Conservation (phyloP, 257 asterid species). For the Nicotiana tabacum region DNA sequence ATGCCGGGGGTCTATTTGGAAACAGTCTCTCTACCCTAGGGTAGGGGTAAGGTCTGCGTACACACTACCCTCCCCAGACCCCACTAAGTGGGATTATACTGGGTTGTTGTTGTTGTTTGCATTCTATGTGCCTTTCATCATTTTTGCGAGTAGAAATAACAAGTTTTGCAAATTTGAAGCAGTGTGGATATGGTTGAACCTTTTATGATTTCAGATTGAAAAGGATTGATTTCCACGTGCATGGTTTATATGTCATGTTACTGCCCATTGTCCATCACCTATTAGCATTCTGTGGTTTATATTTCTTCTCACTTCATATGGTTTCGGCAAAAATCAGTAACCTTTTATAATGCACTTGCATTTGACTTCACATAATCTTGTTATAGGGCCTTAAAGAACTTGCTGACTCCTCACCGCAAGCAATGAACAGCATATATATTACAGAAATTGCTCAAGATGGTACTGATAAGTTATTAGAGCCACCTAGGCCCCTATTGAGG, state of each 20-base stretch:
- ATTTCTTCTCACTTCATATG: background rate
- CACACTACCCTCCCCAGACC: too few species aligned
- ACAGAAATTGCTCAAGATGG: slow-evolving; percentile 30
- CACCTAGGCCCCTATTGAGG: slow-evolving; percentile 36
- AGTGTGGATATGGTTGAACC: background rate
- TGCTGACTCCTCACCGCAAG: slow-evolving; percentile 29
- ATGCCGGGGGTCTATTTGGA: too few species aligned
- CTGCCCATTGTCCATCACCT: background rate
- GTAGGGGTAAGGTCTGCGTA: too few species aligned
- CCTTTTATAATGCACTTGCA: background rate
- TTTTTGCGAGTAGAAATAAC: background rate
- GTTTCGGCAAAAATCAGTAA: background rate
- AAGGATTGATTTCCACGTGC: background rate
- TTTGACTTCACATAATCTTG: background rate
- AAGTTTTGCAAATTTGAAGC: background rate
- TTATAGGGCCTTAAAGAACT: slow-evolving; percentile 70
- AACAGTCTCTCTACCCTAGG: too few species aligned
- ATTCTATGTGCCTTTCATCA: background rate
- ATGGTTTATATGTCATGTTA: background rate
- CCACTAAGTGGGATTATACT: too few species aligned
- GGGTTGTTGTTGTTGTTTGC: too few species aligned
- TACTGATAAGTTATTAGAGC: slow-evolving; percentile 26
- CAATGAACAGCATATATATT: slow-evolving; percentile 17
- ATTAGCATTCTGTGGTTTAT: background rate
- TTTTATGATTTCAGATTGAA: background rate